Percentiles rank a stretch among this genome's conserved stretches.
These are phyloP conservation scores for Cyberlindnera veronae DNA, from an alignment of 805 yeast species.

Conservation along the genomic window DNA sequence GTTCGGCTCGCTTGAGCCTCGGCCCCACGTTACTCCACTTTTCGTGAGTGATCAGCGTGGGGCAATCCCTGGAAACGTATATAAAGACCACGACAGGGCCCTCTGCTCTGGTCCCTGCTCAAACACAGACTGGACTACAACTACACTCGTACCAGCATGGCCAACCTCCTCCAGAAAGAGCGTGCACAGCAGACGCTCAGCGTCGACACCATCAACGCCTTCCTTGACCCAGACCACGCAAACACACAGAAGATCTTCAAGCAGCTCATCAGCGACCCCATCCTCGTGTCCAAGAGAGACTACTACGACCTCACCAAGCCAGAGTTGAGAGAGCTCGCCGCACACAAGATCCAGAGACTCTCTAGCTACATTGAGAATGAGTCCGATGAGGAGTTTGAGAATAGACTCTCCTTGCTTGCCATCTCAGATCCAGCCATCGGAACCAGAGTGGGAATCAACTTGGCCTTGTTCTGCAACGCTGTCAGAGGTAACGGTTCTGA, in stretches of 20 bases:
- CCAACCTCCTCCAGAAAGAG: constrained; percentile 35
- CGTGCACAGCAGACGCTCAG: constrained; percentile 42
- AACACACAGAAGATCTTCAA: constrained; percentile 48
- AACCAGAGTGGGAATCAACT: constrained; percentile 84
- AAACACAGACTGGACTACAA: too few species aligned
- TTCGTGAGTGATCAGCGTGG: too few species aligned
- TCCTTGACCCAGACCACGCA: constrained; percentile 49
- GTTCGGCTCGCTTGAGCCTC: too few species aligned
- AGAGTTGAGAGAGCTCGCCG: constrained; percentile 58
- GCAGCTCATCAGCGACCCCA: constrained; percentile 66
- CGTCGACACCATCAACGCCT: constrained; percentile 47
- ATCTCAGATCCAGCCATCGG: constrained; percentile 75
- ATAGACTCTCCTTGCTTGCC: constrained; percentile 55
- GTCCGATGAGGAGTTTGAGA: constrained; percentile 42
- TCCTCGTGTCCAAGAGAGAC: constrained; percentile 48
- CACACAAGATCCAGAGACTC: constrained; percentile 56
- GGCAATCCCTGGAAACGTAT: too few species aligned
- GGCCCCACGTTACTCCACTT: too few species aligned
- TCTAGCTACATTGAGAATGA: constrained; percentile 54
- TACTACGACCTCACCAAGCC: constrained; percentile 57
- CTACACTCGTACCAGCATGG: too few species aligned
- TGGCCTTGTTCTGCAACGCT: constrained; percentile 79
- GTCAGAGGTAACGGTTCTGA: constrained; percentile 85
- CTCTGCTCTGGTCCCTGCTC: too few species aligned
- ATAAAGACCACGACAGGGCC: too few species aligned